phyloP scores from a whole-genome alignment of 2,329 filamentous ascomycete species.

The Ambrosiella xylebori region DNA sequence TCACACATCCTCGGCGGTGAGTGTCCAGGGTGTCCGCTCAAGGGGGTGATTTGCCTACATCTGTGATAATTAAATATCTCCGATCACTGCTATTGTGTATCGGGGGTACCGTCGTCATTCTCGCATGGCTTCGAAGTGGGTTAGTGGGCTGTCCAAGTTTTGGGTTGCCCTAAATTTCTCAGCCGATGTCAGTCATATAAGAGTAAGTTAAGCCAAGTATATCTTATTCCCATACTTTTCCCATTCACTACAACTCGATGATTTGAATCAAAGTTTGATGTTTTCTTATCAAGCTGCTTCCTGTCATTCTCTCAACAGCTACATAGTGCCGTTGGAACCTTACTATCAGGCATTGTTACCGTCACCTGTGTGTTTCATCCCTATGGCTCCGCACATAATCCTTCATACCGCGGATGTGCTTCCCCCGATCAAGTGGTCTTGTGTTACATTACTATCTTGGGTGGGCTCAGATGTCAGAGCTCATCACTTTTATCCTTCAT shows the following conservation, averaged over 20 bases:
- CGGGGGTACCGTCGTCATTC: too few species aligned
- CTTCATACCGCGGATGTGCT: neutral
- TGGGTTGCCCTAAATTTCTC: slow-evolving; percentile 11
- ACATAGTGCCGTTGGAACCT: too few species aligned
- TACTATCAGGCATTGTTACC: neutral
- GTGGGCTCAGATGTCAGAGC: neutral
- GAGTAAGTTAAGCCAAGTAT: slow-evolving; percentile 5
- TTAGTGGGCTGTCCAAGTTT: slow-evolving; percentile 8
- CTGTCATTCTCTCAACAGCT: neutral
- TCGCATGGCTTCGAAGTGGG: slow-evolving; percentile 5
- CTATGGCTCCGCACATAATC: neutral
- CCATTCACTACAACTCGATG: neutral
- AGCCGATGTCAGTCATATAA: slow-evolving; percentile 12
- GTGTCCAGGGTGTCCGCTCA: too few species aligned
- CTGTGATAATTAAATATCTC: too few species aligned
- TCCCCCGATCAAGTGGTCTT: neutral
- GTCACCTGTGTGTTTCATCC: neutral
- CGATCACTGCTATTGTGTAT: too few species aligned
- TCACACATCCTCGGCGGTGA: too few species aligned
- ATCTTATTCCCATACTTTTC: neutral
- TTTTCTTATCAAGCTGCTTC: neutral
- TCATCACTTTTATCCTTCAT: neutral
- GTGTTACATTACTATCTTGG: neutral
- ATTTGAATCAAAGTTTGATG: too few species aligned
- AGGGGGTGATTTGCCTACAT: too few species aligned